These are phyloP conservation scores for Puccinia sorghi DNA, from an alignment of 1,284 basidiomycete genomes.

Conservation along the genomic window DNA sequence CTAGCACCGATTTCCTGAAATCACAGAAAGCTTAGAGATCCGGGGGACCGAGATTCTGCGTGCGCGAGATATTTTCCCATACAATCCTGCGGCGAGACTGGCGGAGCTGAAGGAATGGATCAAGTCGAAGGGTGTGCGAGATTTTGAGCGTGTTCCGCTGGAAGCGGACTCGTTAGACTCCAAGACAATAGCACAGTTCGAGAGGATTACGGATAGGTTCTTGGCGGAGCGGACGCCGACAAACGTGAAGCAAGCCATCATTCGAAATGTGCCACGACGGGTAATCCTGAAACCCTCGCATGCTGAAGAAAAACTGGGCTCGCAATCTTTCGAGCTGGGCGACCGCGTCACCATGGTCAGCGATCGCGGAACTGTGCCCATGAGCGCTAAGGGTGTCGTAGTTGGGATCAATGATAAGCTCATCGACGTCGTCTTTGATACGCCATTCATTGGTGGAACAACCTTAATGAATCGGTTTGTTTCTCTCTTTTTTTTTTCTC, in stretches of 20 bases:
- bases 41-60: slow-evolving; percentile 68
- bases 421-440: slow-evolving; percentile 97
- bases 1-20: slow-evolving; percentile 56
- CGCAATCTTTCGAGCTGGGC: slow-evolving; percentile 86
- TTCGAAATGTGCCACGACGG: slow-evolving; percentile 89
- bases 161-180: slow-evolving; percentile 88
- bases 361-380: slow-evolving; percentile 84
- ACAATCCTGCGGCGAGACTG: slow-evolving; percentile 70
- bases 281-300: slow-evolving; percentile 87
- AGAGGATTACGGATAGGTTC: slow-evolving; percentile 71
- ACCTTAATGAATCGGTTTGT: slow-evolving; percentile 73
- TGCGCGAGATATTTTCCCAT: slow-evolving; percentile 72
- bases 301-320: slow-evolving; percentile 82
- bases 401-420: slow-evolving; percentile 80
- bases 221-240: slow-evolving; percentile 66
- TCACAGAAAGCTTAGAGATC: slow-evolving; percentile 52
- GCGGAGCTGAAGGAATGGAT: slow-evolving; percentile 83
- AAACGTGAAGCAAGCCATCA: slow-evolving; percentile 80
- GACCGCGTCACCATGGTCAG: slow-evolving; percentile 95
- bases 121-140: slow-evolving; percentile 77
- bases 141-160: slow-evolving; percentile 88
- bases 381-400: slow-evolving; percentile 89
- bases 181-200: slow-evolving; percentile 76
- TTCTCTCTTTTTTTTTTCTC: not conserved
- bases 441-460: slow-evolving; percentile 87